Evolutionary conservation across 352 stramenopile genomes (phyloP).

Genomic region (Pythium chondricola): DNA sequence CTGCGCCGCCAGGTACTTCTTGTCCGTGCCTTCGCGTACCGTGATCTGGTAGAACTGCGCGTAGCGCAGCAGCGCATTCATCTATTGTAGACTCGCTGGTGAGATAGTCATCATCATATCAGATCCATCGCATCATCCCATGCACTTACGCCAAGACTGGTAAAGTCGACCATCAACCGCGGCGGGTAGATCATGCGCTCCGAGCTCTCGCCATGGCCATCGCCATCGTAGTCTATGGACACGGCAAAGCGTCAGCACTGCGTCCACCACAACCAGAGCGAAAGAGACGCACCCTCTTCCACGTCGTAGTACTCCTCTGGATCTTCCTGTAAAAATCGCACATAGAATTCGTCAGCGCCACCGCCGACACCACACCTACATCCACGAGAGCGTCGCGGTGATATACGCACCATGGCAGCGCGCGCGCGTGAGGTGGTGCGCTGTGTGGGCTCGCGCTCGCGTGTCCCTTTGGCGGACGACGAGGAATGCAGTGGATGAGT

Average conservation of each 20-base stretch:
- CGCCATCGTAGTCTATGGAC: slow-evolving; percentile 14
- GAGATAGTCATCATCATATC: too few species aligned
- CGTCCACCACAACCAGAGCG: neutral
- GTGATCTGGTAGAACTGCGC: slow-evolving; percentile 75
- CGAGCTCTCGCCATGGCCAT: slow-evolving; percentile 25
- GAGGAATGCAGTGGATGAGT: too few species aligned
- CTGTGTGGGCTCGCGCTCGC: too few species aligned
- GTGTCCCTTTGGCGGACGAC: too few species aligned
- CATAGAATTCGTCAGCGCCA: too few species aligned
- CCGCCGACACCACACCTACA: too few species aligned
- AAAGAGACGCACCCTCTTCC: slow-evolving; percentile 10
- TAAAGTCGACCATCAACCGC: slow-evolving; percentile 84
- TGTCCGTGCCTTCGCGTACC: slow-evolving; percentile 45
- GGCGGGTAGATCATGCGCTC: slow-evolving; percentile 54
- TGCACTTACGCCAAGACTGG: slow-evolving; percentile 43
- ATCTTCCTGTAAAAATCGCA: too few species aligned
- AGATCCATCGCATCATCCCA: neutral
- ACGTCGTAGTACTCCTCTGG: slow-evolving; percentile 24
- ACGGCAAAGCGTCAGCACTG: neutral
- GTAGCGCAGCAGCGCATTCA: slow-evolving; percentile 71
- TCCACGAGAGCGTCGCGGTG: too few species aligned
- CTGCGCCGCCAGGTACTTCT: slow-evolving; percentile 69
- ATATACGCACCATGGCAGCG: too few species aligned
- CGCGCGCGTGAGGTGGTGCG: too few species aligned
- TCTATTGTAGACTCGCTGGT: slow-evolving; percentile 35